These are phyloP conservation scores for Nevesoporus exiguus DNA, from an alignment of 768 basidiomycete genomes.

Conservation along the genomic window DNA sequence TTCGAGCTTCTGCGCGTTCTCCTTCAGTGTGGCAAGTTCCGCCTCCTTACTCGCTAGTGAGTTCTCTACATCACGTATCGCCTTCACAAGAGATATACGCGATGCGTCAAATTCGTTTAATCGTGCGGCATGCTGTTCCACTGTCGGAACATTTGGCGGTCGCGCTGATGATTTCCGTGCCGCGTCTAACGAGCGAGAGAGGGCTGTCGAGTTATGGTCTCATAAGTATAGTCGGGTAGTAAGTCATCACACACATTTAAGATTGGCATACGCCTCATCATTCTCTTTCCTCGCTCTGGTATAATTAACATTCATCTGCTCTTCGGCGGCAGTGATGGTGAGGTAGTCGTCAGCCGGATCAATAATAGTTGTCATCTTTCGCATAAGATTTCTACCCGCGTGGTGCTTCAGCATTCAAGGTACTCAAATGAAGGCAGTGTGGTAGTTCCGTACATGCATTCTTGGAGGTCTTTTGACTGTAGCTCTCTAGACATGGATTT, in stretches of 20 bases:
- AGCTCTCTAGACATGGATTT: conserved; percentile 26
- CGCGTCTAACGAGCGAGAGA: conserved; percentile 61
- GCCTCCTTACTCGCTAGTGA: conserved; percentile 64
- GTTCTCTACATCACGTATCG: conserved; percentile 70
- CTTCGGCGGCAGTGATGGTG: conserved; percentile 70
- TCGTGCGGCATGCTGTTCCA: conserved; percentile 53
- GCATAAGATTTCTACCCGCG: conserved; percentile 55
- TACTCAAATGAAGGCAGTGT: background rate
- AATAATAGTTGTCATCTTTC: conserved; percentile 68
- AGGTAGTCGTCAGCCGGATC: conserved; percentile 78
- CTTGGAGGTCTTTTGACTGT: conserved; percentile 34
- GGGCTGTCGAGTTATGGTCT: conserved; percentile 39
- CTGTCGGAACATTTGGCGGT: conserved; percentile 66
- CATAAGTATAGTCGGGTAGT: background rate
- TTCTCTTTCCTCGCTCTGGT: conserved; percentile 59
- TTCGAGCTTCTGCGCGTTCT: conserved; percentile 58
- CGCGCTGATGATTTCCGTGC: conserved; percentile 69
- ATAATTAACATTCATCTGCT: conserved; percentile 59
- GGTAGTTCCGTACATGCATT: conserved; percentile 29
- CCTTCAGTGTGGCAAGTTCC: conserved; percentile 65
- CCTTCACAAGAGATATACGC: conserved; percentile 64
- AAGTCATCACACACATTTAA: conserved; percentile 49
- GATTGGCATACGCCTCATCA: conserved; percentile 60
- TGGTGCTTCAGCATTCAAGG: conserved; percentile 2
- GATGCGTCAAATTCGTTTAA: conserved; percentile 65